Percentiles rank a stretch among this genome's conserved stretches.
Evolutionary conservation across 2,329 filamentous ascomycete species (phyloP).

Genomic region (Ilyonectria robusta): DNA sequence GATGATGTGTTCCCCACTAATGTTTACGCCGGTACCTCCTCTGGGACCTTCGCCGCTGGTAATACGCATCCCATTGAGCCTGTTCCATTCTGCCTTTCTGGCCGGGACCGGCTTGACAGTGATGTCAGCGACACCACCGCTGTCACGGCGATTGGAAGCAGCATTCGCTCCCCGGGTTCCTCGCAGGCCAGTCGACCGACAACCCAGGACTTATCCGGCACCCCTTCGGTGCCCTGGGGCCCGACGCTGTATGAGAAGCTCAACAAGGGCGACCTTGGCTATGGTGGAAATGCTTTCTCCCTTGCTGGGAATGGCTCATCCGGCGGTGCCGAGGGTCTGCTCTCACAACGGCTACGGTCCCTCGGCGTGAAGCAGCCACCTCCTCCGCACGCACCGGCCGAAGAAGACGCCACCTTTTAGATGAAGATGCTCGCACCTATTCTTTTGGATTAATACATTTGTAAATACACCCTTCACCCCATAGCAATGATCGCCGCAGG

Average conservation of each 20-base stretch:
- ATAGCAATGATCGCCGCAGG: not conserved
- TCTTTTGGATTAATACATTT: slow-evolving; percentile 7
- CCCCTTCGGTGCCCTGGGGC: slow-evolving; percentile 47
- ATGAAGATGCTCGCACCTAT: slow-evolving; percentile 7
- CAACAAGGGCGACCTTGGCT: slow-evolving; percentile 74
- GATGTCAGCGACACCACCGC: slow-evolving; percentile 50
- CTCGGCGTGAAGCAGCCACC: slow-evolving; percentile 64
- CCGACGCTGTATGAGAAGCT: slow-evolving; percentile 74
- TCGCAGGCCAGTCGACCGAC: slow-evolving; percentile 52
- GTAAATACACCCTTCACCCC: slow-evolving; percentile 17
- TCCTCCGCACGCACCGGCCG: slow-evolving; percentile 19
- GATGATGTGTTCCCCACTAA: slow-evolving; percentile 45
- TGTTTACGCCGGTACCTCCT: slow-evolving; percentile 26
- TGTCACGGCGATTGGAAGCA: slow-evolving; percentile 41
- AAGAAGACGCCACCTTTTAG: slow-evolving; percentile 21
- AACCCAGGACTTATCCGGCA: slow-evolving; percentile 52
- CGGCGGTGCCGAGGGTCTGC: slow-evolving; percentile 71
- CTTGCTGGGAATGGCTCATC: slow-evolving; percentile 54
- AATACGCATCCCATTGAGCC: slow-evolving; percentile 61
- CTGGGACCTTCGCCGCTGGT: slow-evolving; percentile 43
- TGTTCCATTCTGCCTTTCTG: slow-evolving; percentile 63
- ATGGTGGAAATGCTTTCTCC: slow-evolving; percentile 69
- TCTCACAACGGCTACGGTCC: slow-evolving; percentile 78
- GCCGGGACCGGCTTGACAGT: slow-evolving; percentile 51
- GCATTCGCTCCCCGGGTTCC: slow-evolving; percentile 47